Evolutionary conservation across 176 grass and related monocot genomes (phyloP).

Genomic region (Aegilops sharonensis): DNA sequence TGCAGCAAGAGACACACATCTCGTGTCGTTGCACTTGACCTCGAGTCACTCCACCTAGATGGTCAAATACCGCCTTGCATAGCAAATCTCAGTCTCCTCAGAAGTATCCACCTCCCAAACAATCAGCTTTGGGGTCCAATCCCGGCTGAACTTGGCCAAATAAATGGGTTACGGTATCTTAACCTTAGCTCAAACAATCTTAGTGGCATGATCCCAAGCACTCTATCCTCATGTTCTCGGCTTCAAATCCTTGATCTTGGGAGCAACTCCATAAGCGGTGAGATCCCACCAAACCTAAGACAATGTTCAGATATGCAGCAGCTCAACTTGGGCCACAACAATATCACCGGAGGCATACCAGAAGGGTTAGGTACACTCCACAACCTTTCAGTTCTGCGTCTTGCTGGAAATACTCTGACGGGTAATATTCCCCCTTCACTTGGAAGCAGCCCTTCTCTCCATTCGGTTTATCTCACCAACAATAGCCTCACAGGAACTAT

Average conservation of each 20-base stretch:
- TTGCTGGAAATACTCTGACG: background rate
- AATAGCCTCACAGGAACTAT: conserved; percentile 34
- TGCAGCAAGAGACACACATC: background rate
- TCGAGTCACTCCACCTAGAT: background rate
- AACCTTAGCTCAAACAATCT: background rate
- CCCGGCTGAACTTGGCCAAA: background rate
- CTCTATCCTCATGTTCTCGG: background rate
- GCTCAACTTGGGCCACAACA: background rate
- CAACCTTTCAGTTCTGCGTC: conserved; percentile 24
- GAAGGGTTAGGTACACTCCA: background rate
- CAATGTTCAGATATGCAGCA: background rate
- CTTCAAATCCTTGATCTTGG: background rate
- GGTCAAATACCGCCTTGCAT: background rate
- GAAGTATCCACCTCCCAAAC: background rate
- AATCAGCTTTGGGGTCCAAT: background rate
- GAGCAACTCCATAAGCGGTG: too few relatives aligned
- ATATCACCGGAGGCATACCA: background rate
- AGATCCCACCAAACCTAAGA: background rate
- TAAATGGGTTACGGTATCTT: background rate
- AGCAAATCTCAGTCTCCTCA: background rate
- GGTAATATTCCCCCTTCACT: conserved; percentile 27
- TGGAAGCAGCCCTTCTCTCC: background rate
- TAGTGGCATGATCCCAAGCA: background rate
- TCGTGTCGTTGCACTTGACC: background rate
- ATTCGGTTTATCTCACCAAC: background rate